A percentile compares a stretch with the other conserved stretches of the same genome.
phyloP scores from a whole-genome alignment of 2,329 filamentous ascomycete species.

The Cladosporium halotolerans region DNA sequence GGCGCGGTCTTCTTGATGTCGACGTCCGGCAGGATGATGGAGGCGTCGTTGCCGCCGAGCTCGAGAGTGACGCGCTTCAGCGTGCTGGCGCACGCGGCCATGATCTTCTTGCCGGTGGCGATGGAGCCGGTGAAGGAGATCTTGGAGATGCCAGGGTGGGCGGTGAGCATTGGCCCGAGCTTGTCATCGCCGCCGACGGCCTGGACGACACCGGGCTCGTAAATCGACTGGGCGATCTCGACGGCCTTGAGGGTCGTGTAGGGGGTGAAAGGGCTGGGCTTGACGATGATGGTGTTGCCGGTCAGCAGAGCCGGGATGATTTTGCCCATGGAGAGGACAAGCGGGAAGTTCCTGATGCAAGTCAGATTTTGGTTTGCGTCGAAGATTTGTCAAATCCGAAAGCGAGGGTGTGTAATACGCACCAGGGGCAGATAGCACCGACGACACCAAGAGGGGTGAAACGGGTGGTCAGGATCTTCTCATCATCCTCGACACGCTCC shows the following conservation, averaged over 20 bases:
- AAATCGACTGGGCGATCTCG: slow-evolving; percentile 52
- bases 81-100: slow-evolving; percentile 50
- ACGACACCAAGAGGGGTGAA: slow-evolving; percentile 45
- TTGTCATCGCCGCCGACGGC: slow-evolving; percentile 54
- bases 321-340: slow-evolving; percentile 49
- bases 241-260: slow-evolving; percentile 55
- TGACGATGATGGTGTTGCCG: slow-evolving; percentile 33
- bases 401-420: neutral
- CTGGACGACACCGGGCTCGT: slow-evolving; percentile 59
- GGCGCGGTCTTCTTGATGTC: slow-evolving; percentile 47
- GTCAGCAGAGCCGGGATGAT: slow-evolving; percentile 52
- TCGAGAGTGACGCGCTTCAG: slow-evolving; percentile 58
- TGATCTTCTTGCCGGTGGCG: slow-evolving; percentile 55
- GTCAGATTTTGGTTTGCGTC: neutral
- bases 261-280: slow-evolving; percentile 48
- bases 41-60: slow-evolving; percentile 56
- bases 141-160: slow-evolving; percentile 56
- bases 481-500: slow-evolving; percentile 40
- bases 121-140: slow-evolving; percentile 60
- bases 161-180: slow-evolving; percentile 54
- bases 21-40: slow-evolving; percentile 54
- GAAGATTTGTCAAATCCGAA: neutral
- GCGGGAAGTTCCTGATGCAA: slow-evolving; percentile 41
- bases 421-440: slow-evolving; percentile 40
- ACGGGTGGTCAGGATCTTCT: slow-evolving; percentile 42